Base-by-base conservation (phyloP, 108 stramenopile genomes). In the Seminavis robusta region DNA sequence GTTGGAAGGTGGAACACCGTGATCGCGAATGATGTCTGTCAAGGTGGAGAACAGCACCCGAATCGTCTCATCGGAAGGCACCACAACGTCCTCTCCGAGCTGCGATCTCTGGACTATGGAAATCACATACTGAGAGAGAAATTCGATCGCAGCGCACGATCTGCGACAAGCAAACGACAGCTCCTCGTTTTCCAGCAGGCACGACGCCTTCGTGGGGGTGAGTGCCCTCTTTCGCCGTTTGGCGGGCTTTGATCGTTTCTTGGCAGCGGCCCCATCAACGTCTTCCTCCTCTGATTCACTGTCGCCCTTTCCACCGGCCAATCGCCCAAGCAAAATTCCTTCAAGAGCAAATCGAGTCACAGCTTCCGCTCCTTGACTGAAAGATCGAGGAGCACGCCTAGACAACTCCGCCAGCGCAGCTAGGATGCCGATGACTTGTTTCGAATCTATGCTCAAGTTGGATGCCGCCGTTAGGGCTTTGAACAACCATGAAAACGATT, bases 61-160 rank as follows among this genome's bases (percentile, higher is more conserved):
- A n/a, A n/a, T n/a, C n/a, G n/a, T n/a, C n/a, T n/a, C n/a, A n/a
- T n/a, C n/a, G n/a, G n/a, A n/a, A n/a, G n/a, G n/a, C n/a, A n/a
- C n/a, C n/a, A n/a, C n/a, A n/a, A n/a, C n/a, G n/a, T n/a, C n/a
- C n/a, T n/a, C n/a, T n/a, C n/a, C n/a, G n/a, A n/a, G n/a, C n/a
- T n/a, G n/a, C n/a, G n/a, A n/a, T n/a, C n/a, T n/a, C n/a, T n/a
- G n/a, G n/a, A n/a, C n/a, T n/a, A n/a, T n/a, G n/a, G n/a, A n/a
- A n/a, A n/a, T n/a, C n/a, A 88, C 75, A 48, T 79, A 84, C 5
- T 79, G 47, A 0, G 65, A 57, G 41, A 94, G 61, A 27, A 94
- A 79, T 46, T 90, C 84, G 20, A 94, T 89, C 16, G 87, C 83
- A 40, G 69, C 81, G 37, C 79, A 80, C 7, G 77, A 52, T 50